phyloP scores from a whole-genome alignment of 2,329 filamentous ascomycete species.

The Colletotrichum nymphaeae region DNA sequence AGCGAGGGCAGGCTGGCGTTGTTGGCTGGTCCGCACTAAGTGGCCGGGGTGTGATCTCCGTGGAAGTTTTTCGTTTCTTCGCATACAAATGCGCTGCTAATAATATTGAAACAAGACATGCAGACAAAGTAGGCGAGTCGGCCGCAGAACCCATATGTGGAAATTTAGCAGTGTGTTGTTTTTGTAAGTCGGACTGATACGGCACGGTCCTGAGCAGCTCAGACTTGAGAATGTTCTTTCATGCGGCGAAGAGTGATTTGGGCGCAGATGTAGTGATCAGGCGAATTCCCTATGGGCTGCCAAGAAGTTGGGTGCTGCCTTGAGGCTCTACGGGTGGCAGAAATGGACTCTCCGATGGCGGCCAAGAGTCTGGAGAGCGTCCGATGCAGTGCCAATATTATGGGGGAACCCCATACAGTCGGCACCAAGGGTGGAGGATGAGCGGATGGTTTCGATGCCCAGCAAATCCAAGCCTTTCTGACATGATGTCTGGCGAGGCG shows the following conservation, averaged over 20 bases:
- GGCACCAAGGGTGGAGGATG: slow-evolving; percentile 13
- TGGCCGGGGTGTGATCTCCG: slow-evolving; percentile 1
- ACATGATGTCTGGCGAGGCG: slow-evolving; percentile 21
- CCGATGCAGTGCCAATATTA: slow-evolving; percentile 9
- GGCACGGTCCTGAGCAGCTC: not conserved
- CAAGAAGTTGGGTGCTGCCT: slow-evolving; percentile 14
- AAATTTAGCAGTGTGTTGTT: not conserved
- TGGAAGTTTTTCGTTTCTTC: slow-evolving; percentile 24
- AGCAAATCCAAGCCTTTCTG: slow-evolving; percentile 17
- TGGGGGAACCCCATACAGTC: not conserved
- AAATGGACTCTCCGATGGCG: not conserved
- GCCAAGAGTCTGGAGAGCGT: slow-evolving; percentile 23
- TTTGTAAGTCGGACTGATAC: not conserved
- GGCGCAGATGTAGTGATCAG: slow-evolving; percentile 1
- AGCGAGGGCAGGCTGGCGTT: not conserved
- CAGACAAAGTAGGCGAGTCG: not conserved
- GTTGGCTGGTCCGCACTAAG: not conserved
- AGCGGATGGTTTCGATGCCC: slow-evolving; percentile 10
- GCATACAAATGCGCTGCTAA: not conserved
- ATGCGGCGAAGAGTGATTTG: not conserved
- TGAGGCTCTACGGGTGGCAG: slow-evolving; percentile 20
- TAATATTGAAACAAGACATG: slow-evolving; percentile 18
- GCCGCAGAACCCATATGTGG: not conserved
- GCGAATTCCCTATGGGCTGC: not conserved
- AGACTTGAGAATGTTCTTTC: not conserved